Evolutionary conservation across 2,329 filamentous ascomycete genomes (phyloP).

Genomic region (Sporothrix brunneoviolacea): DNA sequence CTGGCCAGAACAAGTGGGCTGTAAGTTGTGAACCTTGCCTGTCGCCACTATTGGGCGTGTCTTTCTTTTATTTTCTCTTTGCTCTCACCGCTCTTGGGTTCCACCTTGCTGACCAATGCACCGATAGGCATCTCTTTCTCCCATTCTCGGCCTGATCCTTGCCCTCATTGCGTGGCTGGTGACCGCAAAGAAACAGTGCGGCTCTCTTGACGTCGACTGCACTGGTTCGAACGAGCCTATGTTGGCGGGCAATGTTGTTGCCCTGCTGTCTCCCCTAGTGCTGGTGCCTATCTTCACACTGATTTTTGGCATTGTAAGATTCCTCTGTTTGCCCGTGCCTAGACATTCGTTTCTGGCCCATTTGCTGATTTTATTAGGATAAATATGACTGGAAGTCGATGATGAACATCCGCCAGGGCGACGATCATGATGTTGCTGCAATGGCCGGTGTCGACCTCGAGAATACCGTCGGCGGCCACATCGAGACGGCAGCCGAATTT

Average conservation of each 20-base stretch:
- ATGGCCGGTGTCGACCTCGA: constrained; percentile 61
- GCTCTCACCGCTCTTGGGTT: too few species aligned
- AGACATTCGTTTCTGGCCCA: too few species aligned
- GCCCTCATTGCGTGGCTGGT: constrained; percentile 73
- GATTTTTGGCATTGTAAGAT: constrained; percentile 55
- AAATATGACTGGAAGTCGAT: constrained; percentile 85
- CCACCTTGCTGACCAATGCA: too few species aligned
- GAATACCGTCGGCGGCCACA: constrained; percentile 44
- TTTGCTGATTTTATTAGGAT: too few species aligned
- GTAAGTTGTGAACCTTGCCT: too few species aligned
- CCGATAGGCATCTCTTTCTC: constrained; percentile 61
- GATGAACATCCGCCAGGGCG: constrained; percentile 68
- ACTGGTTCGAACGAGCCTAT: constrained; percentile 84
- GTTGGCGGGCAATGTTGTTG: constrained; percentile 79
- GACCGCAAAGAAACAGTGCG: constrained; percentile 63
- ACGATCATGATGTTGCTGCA: constrained; percentile 66
- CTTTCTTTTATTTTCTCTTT: too few species aligned
- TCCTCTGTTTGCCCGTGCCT: too few species aligned
- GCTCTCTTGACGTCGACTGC: constrained; percentile 61
- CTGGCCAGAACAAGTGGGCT: constrained; percentile 70
- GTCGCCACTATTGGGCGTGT: too few species aligned
- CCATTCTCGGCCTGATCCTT: constrained; percentile 61
- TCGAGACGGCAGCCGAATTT: constrained; percentile 30
- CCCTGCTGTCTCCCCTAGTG: constrained; percentile 67
- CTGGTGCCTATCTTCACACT: constrained; percentile 72